Evolutionary conservation across 140 eudicot species (phyloP).

Genomic region (Cichorium intybus): DNA sequence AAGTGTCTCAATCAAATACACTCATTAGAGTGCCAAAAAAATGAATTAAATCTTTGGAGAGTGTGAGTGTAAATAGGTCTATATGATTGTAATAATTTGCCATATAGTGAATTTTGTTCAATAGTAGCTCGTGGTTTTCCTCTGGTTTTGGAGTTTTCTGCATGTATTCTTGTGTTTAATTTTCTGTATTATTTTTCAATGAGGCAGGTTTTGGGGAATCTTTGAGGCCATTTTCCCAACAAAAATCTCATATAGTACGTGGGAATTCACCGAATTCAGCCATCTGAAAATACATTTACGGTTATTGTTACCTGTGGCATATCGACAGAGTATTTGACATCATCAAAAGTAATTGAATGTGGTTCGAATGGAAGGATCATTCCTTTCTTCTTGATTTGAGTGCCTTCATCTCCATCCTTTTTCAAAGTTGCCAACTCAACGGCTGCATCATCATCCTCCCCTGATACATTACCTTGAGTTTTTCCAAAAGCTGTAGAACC

Average conservation of each 20-base stretch:
- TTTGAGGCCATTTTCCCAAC: neutral
- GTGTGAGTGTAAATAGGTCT: too few relatives aligned
- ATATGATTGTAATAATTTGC: too few relatives aligned
- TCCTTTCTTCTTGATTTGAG: constrained; percentile 48
- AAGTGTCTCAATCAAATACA: too few relatives aligned
- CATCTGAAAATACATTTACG: neutral
- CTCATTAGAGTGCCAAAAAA: too few relatives aligned
- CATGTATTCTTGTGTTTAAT: neutral
- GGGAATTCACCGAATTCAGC: neutral
- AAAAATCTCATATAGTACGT: neutral
- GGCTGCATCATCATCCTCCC: constrained; percentile 20
- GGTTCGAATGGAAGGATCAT: constrained; percentile 94
- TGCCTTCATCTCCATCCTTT: constrained; percentile 24
- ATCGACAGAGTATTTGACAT: constrained; percentile 75
- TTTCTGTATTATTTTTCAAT: too few relatives aligned
- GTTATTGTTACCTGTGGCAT: constrained; percentile 68
- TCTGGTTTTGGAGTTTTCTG: too few relatives aligned
- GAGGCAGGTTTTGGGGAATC: too few relatives aligned
- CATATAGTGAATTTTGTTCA: neutral
- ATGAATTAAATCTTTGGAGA: too few relatives aligned
- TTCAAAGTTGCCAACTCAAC: constrained; percentile 31
- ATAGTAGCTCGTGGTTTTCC: neutral
- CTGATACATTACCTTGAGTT: constrained; percentile 38
- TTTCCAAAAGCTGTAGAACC: constrained; percentile 53
- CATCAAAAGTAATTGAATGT: constrained; percentile 66